Evolutionary conservation across 192 early-diverging fungal species (phyloP).

Genomic region (Mortierella antarctica): DNA sequence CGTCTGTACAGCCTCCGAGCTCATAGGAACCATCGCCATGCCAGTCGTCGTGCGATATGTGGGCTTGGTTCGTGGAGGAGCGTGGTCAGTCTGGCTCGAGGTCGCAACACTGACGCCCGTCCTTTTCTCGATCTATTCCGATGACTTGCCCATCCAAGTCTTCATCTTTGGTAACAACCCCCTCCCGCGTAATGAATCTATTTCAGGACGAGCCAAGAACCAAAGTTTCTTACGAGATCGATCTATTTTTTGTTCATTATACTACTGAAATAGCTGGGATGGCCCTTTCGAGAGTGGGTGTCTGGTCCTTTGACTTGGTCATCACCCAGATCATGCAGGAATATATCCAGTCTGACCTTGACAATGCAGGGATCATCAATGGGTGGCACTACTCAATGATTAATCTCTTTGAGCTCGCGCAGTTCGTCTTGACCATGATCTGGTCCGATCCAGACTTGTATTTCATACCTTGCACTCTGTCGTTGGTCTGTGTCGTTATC

Average conservation of each 20-base stretch:
- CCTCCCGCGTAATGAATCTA: neutral
- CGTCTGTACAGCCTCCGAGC: slow-evolving; percentile 39
- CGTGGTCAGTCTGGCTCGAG: slow-evolving; percentile 52
- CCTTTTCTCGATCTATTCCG: slow-evolving; percentile 37
- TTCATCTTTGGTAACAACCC: slow-evolving; percentile 33
- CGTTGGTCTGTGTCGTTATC: slow-evolving; percentile 26
- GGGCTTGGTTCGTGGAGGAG: slow-evolving; percentile 32
- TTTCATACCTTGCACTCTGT: slow-evolving; percentile 47
- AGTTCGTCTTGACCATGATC: slow-evolving; percentile 44
- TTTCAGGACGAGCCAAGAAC: neutral
- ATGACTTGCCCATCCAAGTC: slow-evolving; percentile 27
- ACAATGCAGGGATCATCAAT: slow-evolving; percentile 39
- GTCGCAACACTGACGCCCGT: slow-evolving; percentile 32
- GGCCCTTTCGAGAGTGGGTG: slow-evolving; percentile 46
- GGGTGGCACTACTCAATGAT: slow-evolving; percentile 53
- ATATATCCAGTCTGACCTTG: slow-evolving; percentile 1
- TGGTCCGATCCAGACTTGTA: slow-evolving; percentile 48
- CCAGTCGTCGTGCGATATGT: slow-evolving; percentile 31
- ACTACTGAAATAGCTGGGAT: slow-evolving; percentile 27
- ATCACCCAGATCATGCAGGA: slow-evolving; percentile 53
- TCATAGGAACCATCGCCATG: slow-evolving; percentile 30
- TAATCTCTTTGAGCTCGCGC: slow-evolving; percentile 37
- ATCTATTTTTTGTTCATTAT: neutral
- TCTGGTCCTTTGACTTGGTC: slow-evolving; percentile 52
- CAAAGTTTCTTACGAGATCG: too few relatives aligned